Conservation (phyloP, 805 yeast species). For the Pachysolen tannophilus region DNA sequence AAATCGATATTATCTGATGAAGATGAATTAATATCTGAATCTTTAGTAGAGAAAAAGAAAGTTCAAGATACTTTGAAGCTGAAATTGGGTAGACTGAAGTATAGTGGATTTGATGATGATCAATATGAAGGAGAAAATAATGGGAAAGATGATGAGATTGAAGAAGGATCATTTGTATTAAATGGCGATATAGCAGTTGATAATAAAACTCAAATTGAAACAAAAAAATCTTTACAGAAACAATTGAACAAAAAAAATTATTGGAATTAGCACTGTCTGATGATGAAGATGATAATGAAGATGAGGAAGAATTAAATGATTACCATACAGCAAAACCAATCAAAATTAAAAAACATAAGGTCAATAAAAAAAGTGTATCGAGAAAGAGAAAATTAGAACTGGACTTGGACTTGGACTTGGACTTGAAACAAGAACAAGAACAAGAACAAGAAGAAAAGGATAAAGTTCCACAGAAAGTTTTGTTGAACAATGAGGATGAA, state of each 20-base stretch:
- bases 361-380: constrained; percentile 13
- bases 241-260: constrained; percentile 1
- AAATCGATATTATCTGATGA: constrained; percentile 27
- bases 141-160: constrained; percentile 15
- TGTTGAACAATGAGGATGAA: constrained; percentile 20
- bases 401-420: constrained; percentile 14
- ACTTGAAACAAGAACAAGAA: constrained; percentile 16
- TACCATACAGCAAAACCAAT: constrained; percentile 16
- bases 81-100: constrained; percentile 12
- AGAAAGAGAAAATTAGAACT: constrained; percentile 13
- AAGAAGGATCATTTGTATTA: constrained; percentile 18
- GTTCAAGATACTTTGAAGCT: constrained; percentile 18
- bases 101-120: too few relatives aligned
- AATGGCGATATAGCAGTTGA: constrained; percentile 18
- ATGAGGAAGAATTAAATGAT: not conserved
- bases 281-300: constrained; percentile 1
- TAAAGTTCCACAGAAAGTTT: too few relatives aligned
- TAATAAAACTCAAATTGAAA: too few relatives aligned
- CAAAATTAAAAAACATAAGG: constrained; percentile 22
- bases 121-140: constrained; percentile 20
- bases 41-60: constrained; percentile 22
- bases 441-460: too few relatives aligned
- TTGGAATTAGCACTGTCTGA: constrained; percentile 8
- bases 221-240: too few relatives aligned
- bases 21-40: constrained; percentile 33